Conservation (phyloP, 2,329 filamentous ascomycete genomes). For the Amauroascus niger region DNA sequence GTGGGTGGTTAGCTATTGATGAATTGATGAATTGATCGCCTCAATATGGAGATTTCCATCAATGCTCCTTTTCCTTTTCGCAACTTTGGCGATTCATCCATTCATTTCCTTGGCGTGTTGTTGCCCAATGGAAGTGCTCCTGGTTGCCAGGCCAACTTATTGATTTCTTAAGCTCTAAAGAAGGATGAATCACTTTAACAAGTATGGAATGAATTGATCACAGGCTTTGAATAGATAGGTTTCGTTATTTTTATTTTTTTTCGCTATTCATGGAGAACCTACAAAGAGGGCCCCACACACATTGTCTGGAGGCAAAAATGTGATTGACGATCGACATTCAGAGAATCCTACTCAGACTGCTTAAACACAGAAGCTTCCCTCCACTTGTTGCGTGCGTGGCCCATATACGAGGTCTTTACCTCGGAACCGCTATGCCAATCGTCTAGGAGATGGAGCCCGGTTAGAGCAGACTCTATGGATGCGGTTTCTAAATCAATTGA, state of each 20-base stretch:
- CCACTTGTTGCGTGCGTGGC: conserved; percentile 35
- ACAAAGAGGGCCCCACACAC: background rate
- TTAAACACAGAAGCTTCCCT: conserved; percentile 32
- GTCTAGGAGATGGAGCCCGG: conserved; percentile 44
- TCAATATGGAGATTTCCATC: background rate
- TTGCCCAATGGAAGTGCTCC: background rate
- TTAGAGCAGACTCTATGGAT: conserved; percentile 48
- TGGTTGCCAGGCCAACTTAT: conserved; percentile 8
- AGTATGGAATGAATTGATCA: too few species aligned
- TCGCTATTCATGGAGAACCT: background rate
- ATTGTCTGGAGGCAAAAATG: background rate
- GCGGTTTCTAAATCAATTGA: conserved; percentile 45
- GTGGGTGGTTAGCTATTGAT: too few species aligned
- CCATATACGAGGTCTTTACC: conserved; percentile 42
- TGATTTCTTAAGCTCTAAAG: background rate
- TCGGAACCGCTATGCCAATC: conserved; percentile 44
- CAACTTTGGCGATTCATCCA: background rate
- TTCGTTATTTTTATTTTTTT: background rate
- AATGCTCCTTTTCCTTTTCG: background rate
- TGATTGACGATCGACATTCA: conserved; percentile 2
- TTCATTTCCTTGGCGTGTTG: conserved; percentile 8
- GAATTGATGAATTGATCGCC: background rate
- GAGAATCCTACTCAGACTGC: background rate
- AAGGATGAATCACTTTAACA: background rate
- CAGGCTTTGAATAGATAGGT: too few species aligned